Conservation (phyloP, 257 asterid species). For the Solanum arcanum region DNA sequence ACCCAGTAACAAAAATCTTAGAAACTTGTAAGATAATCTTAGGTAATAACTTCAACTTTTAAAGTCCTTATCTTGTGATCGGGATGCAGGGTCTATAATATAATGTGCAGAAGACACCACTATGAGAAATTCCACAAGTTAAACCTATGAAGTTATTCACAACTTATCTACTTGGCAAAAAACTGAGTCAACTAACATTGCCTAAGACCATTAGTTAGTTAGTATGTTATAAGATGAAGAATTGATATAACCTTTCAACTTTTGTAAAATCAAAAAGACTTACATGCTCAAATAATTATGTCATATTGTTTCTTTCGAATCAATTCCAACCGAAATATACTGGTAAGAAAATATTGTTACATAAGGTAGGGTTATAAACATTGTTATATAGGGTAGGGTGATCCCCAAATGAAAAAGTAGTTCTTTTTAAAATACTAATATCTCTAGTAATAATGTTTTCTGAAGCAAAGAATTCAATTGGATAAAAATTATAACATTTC, state of each 20-base stretch:
- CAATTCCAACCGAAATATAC: background rate
- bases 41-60: background rate
- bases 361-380: too few species aligned
- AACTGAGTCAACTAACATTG: background rate
- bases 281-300: background rate
- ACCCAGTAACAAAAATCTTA: too few species aligned
- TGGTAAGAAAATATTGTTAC: background rate
- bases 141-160: background rate
- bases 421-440: background rate
- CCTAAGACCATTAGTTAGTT: background rate
- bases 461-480: too few species aligned
- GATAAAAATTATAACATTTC: too few species aligned
- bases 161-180: background rate
- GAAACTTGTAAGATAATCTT: background rate
- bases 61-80: background rate
- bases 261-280: background rate
- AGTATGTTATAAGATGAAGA: background rate
- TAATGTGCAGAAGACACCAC: background rate
- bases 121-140: background rate
- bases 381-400: background rate
- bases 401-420: background rate
- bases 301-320: too few species aligned
- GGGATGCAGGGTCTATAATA: background rate
- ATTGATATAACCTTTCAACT: too few species aligned
- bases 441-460: too few species aligned